Evolutionary conservation across 345 rosid genomes (phyloP).

Genomic region (Gossypium herbaceum): DNA sequence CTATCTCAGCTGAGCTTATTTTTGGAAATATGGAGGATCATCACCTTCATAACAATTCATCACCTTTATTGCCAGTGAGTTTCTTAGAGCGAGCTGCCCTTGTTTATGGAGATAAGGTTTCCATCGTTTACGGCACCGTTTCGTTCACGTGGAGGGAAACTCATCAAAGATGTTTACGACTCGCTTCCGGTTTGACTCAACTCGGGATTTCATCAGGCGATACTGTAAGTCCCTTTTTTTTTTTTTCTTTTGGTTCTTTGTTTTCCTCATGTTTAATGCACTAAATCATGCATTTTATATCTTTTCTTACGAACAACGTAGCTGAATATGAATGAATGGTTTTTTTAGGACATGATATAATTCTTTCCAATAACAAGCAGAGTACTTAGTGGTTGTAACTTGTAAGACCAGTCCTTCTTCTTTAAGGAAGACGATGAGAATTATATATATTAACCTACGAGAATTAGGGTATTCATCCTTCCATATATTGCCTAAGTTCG

Average conservation of each 20-base stretch:
- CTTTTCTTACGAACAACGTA: neutral
- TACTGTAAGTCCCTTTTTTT: slow-evolving; percentile 37
- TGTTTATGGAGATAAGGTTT: slow-evolving; percentile 40
- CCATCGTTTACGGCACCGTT: slow-evolving; percentile 47
- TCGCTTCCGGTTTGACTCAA: slow-evolving; percentile 61
- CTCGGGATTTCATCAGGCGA: slow-evolving; percentile 41
- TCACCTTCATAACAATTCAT: slow-evolving; percentile 25
- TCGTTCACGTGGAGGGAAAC: slow-evolving; percentile 64
- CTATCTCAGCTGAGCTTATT: neutral
- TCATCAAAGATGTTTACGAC: slow-evolving; percentile 46
- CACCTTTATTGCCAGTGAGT: slow-evolving; percentile 58
- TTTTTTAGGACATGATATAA: too few relatives aligned
- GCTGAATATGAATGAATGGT: neutral
- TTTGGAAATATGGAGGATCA: slow-evolving; percentile 33
- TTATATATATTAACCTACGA: too few relatives aligned
- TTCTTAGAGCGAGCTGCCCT: slow-evolving; percentile 55
- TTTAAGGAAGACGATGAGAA: too few relatives aligned
- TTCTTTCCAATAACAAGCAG: too few relatives aligned
- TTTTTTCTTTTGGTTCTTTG: neutral
- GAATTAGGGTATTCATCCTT: too few relatives aligned
- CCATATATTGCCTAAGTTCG: rapidly evolving
- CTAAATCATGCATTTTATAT: neutral
- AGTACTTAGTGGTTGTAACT: too few relatives aligned
- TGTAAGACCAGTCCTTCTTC: too few relatives aligned
- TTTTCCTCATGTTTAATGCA: neutral